Conservation (phyloP, 2,329 filamentous ascomycete species). For the Ceratocystis lukuohia region DNA sequence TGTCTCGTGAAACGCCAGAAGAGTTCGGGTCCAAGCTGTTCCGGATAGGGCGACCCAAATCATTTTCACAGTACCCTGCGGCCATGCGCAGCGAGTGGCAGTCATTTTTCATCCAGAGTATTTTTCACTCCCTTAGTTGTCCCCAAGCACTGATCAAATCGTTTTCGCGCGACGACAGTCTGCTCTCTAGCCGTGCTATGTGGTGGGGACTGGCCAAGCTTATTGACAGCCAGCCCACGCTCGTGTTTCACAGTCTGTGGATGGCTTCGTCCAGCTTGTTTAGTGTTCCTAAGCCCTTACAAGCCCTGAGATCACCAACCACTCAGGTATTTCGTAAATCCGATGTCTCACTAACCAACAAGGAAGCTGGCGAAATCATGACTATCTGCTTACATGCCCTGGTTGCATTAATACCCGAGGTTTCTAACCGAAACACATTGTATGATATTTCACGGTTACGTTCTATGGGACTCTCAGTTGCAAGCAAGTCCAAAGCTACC, state of each 20-base stretch:
- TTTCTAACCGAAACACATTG: slow-evolving; percentile 35
- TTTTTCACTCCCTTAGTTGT: slow-evolving; percentile 50
- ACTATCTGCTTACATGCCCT: slow-evolving; percentile 51
- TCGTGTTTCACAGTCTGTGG: slow-evolving; percentile 54
- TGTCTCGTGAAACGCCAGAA: slow-evolving; percentile 14
- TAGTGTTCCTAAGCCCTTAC: slow-evolving; percentile 36
- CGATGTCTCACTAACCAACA: slow-evolving; percentile 31
- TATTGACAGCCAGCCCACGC: slow-evolving; percentile 41
- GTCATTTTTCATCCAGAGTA: slow-evolving; percentile 47
- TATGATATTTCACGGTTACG: slow-evolving; percentile 49
- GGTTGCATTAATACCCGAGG: slow-evolving; percentile 42
- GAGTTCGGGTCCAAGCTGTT: slow-evolving; percentile 10
- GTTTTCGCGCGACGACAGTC: slow-evolving; percentile 39
- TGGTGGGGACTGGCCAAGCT: slow-evolving; percentile 52
- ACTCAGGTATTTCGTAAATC: slow-evolving; percentile 28
- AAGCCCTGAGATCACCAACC: slow-evolving; percentile 29
- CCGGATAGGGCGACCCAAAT: slow-evolving; percentile 12
- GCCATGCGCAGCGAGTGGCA: slow-evolving; percentile 39
- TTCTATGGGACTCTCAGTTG: slow-evolving; percentile 42
- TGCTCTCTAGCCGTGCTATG: slow-evolving; percentile 47
- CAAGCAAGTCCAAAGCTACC: slow-evolving; percentile 14
- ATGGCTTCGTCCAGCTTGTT: slow-evolving; percentile 46
- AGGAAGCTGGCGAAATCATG: slow-evolving; percentile 40
- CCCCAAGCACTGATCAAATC: slow-evolving; percentile 42
- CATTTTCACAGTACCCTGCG: slow-evolving; percentile 23